These are phyloP conservation scores for Candida maesae DNA, from an alignment of 805 yeast genomes.

Conservation along the genomic window DNA sequence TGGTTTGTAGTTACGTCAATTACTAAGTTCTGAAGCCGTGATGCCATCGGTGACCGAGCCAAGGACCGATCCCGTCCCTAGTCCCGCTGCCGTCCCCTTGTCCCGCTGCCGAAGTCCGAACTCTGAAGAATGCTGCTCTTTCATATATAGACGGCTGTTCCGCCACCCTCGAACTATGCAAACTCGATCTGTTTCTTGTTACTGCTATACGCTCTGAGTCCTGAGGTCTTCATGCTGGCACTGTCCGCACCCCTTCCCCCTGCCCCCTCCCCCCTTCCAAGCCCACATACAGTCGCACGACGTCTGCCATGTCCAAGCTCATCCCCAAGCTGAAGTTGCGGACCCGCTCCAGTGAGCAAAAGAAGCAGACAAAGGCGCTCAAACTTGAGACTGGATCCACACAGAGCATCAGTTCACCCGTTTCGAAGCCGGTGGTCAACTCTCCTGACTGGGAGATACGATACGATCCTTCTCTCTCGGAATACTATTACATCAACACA, in stretches of 20 bases:
- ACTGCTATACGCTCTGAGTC: too few relatives aligned
- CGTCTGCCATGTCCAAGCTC: constrained; percentile 1
- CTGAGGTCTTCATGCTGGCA: too few relatives aligned
- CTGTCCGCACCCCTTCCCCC: too few relatives aligned
- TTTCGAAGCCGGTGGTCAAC: constrained; percentile 16
- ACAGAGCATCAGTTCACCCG: not conserved
- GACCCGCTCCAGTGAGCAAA: not conserved
- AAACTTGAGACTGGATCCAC: constrained; percentile 1
- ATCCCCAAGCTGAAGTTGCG: constrained; percentile 6
- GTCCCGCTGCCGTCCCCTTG: too few relatives aligned
- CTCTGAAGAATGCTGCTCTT: too few relatives aligned
- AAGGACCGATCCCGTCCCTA: too few relatives aligned
- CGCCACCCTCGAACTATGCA: too few relatives aligned
- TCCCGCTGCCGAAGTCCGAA: not conserved
- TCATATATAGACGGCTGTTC: constrained; percentile 1
- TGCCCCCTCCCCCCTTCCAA: not conserved
- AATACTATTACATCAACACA: constrained; percentile 32
- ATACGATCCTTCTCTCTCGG: constrained; percentile 30
- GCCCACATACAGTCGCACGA: not conserved
- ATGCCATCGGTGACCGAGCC: too few relatives aligned
- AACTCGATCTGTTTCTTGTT: too few relatives aligned
- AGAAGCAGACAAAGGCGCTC: not conserved
- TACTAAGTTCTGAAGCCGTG: too few relatives aligned
- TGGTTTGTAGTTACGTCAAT: too few relatives aligned
- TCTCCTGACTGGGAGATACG: constrained; percentile 24